Evolutionary conservation across 352 stramenopile species (phyloP), one percentile per base, ranked within the genome.

Genomic region (Phytopythium litorale): DNA sequence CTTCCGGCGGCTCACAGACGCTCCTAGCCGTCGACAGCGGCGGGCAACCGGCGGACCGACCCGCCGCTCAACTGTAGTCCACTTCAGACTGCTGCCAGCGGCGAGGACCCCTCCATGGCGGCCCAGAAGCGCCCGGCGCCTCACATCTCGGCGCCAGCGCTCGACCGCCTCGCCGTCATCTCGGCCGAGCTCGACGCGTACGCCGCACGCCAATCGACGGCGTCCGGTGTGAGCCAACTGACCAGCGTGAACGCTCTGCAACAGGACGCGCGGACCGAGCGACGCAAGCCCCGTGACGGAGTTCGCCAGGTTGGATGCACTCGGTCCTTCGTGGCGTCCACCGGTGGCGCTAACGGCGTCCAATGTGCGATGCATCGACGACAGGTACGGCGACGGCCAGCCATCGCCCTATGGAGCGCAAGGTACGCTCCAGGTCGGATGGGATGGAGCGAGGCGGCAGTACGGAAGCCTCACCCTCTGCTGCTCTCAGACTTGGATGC

Each of bases 81-180:
- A 32, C 28, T 2, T 6, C 28, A 32, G 28, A 32, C 28, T 32
- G 28, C 3, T 45, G 16, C 16, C 37, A 19, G 0, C 42, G 9
- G 40, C 12, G 11, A 21, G 18, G 15, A 50, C 43, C 9, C 19
- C 12, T 11, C 19, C 48, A 54, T 54, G 48, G 35, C 28, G 38
- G 48, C 18, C 38, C 18, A 50, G n/a, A 63, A 63, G 35, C 33
- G 58, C 3, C 21, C 35, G 21, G 21, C 33, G 19, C 11, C 46
- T 12, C 58, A 63, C 37, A 56, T 63, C 16, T 21, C 19, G 32
- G 32, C 57, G 30, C 57, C 57, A 3, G 57, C 32, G 40, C 58
- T 63, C 45, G 58, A 63, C 35, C 42, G 48, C 50, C 58, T 63
- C 46, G 58, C 58, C 32, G 58, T 63, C 48, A 40, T 63, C 23